Conservation (phyloP, 2,329 filamentous ascomycete genomes). For the Fusarium concolor region DNA sequence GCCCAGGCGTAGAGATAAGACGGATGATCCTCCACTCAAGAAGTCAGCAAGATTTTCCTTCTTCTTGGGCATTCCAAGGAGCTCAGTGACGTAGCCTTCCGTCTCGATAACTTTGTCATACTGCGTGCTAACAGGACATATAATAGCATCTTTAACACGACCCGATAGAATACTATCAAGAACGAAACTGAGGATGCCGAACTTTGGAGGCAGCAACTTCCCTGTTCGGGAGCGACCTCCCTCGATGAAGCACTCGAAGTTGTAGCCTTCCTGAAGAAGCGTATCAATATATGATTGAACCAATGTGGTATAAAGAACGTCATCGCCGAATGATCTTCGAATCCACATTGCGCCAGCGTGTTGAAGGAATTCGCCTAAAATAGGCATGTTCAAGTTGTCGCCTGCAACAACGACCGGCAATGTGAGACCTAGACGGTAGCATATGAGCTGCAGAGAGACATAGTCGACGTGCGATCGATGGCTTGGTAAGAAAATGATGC, state of each 20-base stretch:
- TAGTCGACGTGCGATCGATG: constrained; percentile 98
- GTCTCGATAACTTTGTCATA: constrained; percentile 99
- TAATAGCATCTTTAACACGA: constrained; percentile 87
- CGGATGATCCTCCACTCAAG: constrained; percentile 83
- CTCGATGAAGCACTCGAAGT: constrained; percentile 98
- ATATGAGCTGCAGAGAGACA: constrained; percentile 93
- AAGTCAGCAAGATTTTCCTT: constrained; percentile 95
- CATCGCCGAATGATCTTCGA: constrained; percentile 89
- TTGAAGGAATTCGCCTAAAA: constrained; percentile 90
- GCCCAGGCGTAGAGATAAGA: constrained; percentile 88
- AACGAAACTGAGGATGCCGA: constrained; percentile 92
- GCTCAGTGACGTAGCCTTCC: constrained; percentile 93
- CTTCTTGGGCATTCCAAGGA: constrained; percentile 92
- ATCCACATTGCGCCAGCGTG: constrained; percentile 99
- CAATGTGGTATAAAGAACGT: constrained; percentile 89
- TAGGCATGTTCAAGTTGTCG: constrained; percentile 94
- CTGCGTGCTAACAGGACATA: constrained; percentile 96
- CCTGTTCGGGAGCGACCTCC: constrained; percentile 92
- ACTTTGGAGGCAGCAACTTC: constrained; percentile 93
- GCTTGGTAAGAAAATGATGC: constrained; percentile 94
- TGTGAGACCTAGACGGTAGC: constrained; percentile 89
- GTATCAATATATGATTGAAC: constrained; percentile 98
- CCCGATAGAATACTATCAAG: constrained; percentile 91
- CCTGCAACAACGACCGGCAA: constrained; percentile 93
- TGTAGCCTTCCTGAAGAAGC: constrained; percentile 87